Conservation (phyloP, 2,329 filamentous ascomycete genomes). For the Emergomyces pasteurianus region DNA sequence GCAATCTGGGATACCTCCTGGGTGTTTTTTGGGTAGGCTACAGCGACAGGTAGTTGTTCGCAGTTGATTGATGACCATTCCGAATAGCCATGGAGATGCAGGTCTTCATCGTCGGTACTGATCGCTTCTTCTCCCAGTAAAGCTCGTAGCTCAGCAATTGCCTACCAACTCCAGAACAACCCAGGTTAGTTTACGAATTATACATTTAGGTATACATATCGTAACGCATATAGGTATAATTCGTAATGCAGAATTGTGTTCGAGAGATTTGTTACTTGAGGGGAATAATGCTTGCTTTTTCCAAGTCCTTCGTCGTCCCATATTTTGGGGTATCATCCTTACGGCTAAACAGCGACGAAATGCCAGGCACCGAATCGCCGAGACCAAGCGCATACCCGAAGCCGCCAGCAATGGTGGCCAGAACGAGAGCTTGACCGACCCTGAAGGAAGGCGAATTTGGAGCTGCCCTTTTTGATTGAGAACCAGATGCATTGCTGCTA, state of each 20-base stretch:
- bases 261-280: background rate
- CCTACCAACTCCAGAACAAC: conserved; percentile 25
- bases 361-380: conserved; percentile 25
- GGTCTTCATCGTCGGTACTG: conserved; percentile 51
- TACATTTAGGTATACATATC: background rate
- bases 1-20: conserved; percentile 54
- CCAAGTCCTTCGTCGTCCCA: conserved; percentile 27
- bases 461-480: background rate
- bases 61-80: conserved; percentile 61
- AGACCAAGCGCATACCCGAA: conserved; percentile 42
- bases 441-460: conserved; percentile 2
- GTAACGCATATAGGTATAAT: background rate
- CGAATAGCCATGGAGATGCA: conserved; percentile 54
- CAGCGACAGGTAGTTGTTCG: conserved; percentile 49
- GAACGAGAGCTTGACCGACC: conserved; percentile 22
- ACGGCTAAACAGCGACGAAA: conserved; percentile 15
- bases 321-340: conserved; percentile 21
- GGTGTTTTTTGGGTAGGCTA: conserved; percentile 53
- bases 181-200: background rate
- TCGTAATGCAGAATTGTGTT: background rate
- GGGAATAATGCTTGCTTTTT: conserved; percentile 21
- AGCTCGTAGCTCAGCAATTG: conserved; percentile 43
- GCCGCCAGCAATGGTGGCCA: conserved; percentile 39
- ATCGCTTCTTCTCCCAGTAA: conserved; percentile 48
- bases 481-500: conserved; percentile 3